Base-by-base conservation (phyloP, 2,329 filamentous ascomycete genomes). In the Cytospora piceae region DNA sequence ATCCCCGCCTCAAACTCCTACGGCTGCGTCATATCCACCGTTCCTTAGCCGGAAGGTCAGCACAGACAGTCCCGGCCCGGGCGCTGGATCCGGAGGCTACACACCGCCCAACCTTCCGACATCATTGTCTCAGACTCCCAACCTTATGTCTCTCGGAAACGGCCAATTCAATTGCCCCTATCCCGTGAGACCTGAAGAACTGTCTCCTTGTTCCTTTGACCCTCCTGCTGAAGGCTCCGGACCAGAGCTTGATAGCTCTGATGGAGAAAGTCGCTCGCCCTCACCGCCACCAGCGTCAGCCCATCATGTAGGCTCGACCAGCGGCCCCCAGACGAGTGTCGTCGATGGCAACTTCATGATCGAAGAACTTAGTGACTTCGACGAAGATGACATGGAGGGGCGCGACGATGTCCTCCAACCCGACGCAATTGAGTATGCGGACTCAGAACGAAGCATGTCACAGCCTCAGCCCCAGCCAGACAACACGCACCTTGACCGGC, bases 351-450 rank as follows among this genome's bases (percentile, higher is more conserved):
- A 72, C 42, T 77, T 84, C 46, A 71, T 74, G 14, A 75, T 85
- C 34, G 82, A 84, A 66, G 82, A 80, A 61, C 67, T 79, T 29
- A 76, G 72, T 70, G 77, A 83, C 67, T 77, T 82, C 63, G 80
- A 80, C 60, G 80, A 82, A 64, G 79, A 77, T 69, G 80, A 80
- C 31, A 65, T 67, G 66, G 77, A 76, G 51, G 80, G 81, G 5
- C 77, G 77, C 22, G 72, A 78, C 29, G 77, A 77, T 37, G 75
- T 82, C 31, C 71, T 85, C 29, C 75, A 73, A 12, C 83, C 83
- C 0, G 75, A 77, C 15, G 77, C 79, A 63, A 82, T 84, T 61
- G 83, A 85, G 70, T 80, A 78, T 46, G 73, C 77, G 46, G 74
- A 75, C 15, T 77, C 81, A 17, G 77, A 78, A 56, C 75, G 76